Base-by-base conservation (phyloP, 129 eudicot species). In the Flaveria sonorensis region DNA sequence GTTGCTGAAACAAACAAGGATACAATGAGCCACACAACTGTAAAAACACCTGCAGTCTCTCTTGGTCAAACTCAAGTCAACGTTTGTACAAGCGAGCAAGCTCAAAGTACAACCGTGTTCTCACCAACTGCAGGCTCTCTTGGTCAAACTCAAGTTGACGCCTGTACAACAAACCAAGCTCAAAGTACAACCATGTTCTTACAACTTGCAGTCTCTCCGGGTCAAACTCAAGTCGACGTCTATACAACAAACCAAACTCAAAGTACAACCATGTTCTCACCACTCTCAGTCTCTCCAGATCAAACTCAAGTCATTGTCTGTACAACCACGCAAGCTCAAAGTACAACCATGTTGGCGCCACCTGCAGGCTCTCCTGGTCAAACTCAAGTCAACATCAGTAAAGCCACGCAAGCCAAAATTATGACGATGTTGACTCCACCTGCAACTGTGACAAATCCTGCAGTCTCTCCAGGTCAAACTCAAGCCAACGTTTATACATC, bases 301-400 rank as follows among this genome's bases (percentile, higher is more conserved):
- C 74, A 10, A 43, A 1, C 36, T 56, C 24, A 28, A 55, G 52
- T 39, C 11, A 26, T 21, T 10, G 13, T 32, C 18, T 65, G 42
- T 39, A 76, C 71, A 75, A 62, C 39, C 19, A 14, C 32, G 10
- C 55, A 47, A 64, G 67, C 65, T 60, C 77, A 79, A 73, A n/a
- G 50, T 73, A n/a, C 69, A 42, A 64, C 73, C 28, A 1, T 57
- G 32, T 28, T 28, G 32, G 32, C 4, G 32, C 32, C 32, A 28
- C 32, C 32, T 28, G 32, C 32, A 28, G 32, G 32, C 32, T 28
- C 32, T 28, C 32, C 32, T 28, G 32, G 32, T 28, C 32, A 28
- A 28, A 28, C 32, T 28, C 36, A 30, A 30, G 36, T 30, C 36
- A 30, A 30, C 5, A 30, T 30, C 0, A 3, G 36, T 30, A 30